Evolutionary conservation across 345 rosid species (phyloP).

Genomic region (Arabidopsis arenosa): DNA sequence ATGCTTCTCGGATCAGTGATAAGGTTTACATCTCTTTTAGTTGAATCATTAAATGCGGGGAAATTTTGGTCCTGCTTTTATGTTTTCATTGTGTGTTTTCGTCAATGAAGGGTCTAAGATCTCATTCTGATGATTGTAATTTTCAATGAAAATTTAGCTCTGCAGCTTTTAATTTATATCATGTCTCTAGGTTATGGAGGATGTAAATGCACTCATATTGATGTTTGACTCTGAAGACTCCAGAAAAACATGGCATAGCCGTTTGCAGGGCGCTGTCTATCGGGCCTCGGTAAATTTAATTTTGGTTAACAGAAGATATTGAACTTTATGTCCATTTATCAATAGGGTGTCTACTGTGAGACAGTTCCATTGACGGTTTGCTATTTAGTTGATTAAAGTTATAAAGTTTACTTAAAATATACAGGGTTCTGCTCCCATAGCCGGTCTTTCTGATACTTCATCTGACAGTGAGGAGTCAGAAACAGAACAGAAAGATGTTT

Average conservation of each 20-base stretch:
- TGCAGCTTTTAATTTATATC: slow-evolving; percentile 11
- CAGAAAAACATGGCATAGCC: slow-evolving; percentile 77
- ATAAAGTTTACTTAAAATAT: slow-evolving; percentile 6
- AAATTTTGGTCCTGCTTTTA: slow-evolving; percentile 26
- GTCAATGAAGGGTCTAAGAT: slow-evolving; percentile 10
- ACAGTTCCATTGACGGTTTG: slow-evolving; percentile 22
- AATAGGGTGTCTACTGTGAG: slow-evolving; percentile 13
- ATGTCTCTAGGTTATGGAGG: slow-evolving; percentile 75
- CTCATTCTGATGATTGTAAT: slow-evolving; percentile 16
- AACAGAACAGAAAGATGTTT: slow-evolving; percentile 52
- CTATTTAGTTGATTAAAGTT: slow-evolving; percentile 24
- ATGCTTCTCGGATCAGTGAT: slow-evolving; percentile 59
- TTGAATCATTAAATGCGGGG: slow-evolving; percentile 29
- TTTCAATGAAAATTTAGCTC: slow-evolving; percentile 11
- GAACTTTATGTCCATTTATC: slow-evolving; percentile 15
- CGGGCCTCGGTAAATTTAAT: slow-evolving; percentile 72
- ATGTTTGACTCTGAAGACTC: slow-evolving; percentile 76
- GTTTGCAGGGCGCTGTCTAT: slow-evolving; percentile 88
- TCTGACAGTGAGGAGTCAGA: slow-evolving; percentile 81
- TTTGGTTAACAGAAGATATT: slow-evolving; percentile 1
- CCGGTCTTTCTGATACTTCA: slow-evolving; percentile 87
- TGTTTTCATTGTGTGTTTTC: slow-evolving; percentile 29
- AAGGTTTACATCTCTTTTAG: slow-evolving; percentile 53
- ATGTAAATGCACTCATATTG: slow-evolving; percentile 73
- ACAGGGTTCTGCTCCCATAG: slow-evolving; percentile 85